Base-by-base conservation (phyloP, 352 stramenopile species). In the Globisporangium uncinulatum region DNA sequence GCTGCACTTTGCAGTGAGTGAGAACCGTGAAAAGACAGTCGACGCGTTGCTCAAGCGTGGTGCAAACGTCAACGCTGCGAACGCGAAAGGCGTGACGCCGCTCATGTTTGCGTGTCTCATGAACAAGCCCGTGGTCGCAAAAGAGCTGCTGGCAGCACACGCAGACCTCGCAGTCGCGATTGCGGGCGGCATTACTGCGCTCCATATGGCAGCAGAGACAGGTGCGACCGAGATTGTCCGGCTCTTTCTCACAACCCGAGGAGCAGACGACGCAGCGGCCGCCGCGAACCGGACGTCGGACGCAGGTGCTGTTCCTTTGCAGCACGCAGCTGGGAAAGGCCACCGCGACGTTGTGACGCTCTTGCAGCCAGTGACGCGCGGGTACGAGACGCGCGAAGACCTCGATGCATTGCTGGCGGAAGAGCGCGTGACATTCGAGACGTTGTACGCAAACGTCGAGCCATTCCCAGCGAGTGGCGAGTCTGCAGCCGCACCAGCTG, bases 1-100 rank as follows among this genome's bases (percentile, higher is more conserved):
- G 20, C 56, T 93, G 65, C 83, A 93, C 63, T 86, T 89, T 59
- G 83, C 83, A 10, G 83, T 93, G 53, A 93, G 82, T 60, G 83
- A 93, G 69, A 73, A 79, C 63, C 77, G 78, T 24, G 80, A 89
- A 68, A 88, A 91, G 69, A 86, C 80, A 2, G 71, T 87, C n/a
- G 70, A 75, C 15, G 68, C 79, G 57, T 69, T 93, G 15, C 58
- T 93, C 45, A 42, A 62, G 46, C 71, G 77, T 31, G 78, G 79
- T 13, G 83, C 83, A 9, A 76, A 91, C 54, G 73, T 84, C 0
- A 75, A 93, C 57, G 65, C 81, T 24, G 76, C 65, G 8, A 93
- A 90, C 66, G 52, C 66, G 13, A 79, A 86, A 39, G 79, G 79
- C 29, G 78, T 93, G 49, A 89, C 74, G n/a, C 83, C 83, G 13